A percentile compares a stretch with the other conserved stretches of the same genome.
These are phyloP conservation scores for Cucurbita maxima DNA, from an alignment of 306 rosid genomes.

Conservation along the genomic window DNA sequence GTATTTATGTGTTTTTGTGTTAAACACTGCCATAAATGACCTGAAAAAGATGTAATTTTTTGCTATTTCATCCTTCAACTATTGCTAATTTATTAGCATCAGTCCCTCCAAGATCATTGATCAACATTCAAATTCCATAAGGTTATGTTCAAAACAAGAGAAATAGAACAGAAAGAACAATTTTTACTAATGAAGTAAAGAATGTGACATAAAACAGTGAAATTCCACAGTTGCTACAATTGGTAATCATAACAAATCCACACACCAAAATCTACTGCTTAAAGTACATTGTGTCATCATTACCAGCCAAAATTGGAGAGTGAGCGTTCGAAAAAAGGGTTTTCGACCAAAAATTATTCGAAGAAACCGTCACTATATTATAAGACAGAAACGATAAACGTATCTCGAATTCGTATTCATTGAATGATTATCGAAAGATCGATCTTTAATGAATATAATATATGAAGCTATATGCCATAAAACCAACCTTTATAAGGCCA, in stretches of 20 bases:
- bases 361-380: too few relatives aligned
- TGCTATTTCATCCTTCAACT: not conserved
- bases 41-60: not conserved
- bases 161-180: not conserved
- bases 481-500: constrained; percentile 4
- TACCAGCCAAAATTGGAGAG: not conserved
- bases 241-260: not conserved
- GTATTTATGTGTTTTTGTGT: not conserved
- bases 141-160: not conserved
- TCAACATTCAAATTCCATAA: not conserved
- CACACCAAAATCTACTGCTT: not conserved
- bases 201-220: not conserved
- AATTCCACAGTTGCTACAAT: not conserved
- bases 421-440: not conserved
- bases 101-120: not conserved
- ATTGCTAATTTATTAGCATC: not conserved
- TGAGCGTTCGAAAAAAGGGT: not conserved
- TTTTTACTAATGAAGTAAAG: not conserved
- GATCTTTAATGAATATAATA: not conserved
- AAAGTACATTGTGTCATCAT: not conserved
- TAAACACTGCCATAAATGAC: not conserved
- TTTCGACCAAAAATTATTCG: too few relatives aligned
- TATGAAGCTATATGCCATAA: not conserved
- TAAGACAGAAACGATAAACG: not conserved
- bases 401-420: too few relatives aligned